Percentiles rank a stretch among this genome's conserved stretches.
Conservation (phyloP, 768 basidiomycete genomes). For the Coprinopsis strossmayeri region DNA sequence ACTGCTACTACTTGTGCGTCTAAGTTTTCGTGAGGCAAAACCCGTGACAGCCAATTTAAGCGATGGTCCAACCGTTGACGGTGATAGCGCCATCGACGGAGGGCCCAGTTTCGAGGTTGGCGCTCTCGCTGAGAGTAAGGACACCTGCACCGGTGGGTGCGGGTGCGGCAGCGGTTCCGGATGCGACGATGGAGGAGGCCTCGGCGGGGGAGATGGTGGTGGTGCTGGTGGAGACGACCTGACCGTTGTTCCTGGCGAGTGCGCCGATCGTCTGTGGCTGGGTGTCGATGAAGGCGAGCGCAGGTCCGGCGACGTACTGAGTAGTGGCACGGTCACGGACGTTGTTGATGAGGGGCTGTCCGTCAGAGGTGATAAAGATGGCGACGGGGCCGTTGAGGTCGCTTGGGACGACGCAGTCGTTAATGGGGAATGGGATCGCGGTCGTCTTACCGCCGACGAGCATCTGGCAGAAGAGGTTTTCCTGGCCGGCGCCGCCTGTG, state of each 20-base stretch:
- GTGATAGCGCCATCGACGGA: constrained; percentile 22
- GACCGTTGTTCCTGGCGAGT: constrained; percentile 27
- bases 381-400: constrained; percentile 72
- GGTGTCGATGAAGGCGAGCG: constrained; percentile 60
- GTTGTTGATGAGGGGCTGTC: constrained; percentile 58
- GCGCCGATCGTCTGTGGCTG: constrained; percentile 43
- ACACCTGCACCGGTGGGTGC: constrained; percentile 18
- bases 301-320: constrained; percentile 66
- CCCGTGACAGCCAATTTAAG: background rate
- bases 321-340: constrained; percentile 46
- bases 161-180: constrained; percentile 14
- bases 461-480: constrained; percentile 72
- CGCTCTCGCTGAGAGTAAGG: background rate
- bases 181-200: constrained; percentile 30
- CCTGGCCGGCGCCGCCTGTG: constrained; percentile 37
- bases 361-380: constrained; percentile 60
- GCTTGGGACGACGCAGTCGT: constrained; percentile 55
- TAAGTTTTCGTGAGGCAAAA: background rate
- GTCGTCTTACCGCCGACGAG: constrained; percentile 52
- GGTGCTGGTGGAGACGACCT: constrained; percentile 16
- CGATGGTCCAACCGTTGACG: constrained; percentile 39
- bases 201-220: constrained; percentile 25
- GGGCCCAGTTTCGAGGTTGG: background rate
- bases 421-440: constrained; percentile 53
- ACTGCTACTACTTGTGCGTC: constrained; percentile 1